Conservation (phyloP, 2,329 filamentous ascomycete genomes). For the Phialophora macrospora region DNA sequence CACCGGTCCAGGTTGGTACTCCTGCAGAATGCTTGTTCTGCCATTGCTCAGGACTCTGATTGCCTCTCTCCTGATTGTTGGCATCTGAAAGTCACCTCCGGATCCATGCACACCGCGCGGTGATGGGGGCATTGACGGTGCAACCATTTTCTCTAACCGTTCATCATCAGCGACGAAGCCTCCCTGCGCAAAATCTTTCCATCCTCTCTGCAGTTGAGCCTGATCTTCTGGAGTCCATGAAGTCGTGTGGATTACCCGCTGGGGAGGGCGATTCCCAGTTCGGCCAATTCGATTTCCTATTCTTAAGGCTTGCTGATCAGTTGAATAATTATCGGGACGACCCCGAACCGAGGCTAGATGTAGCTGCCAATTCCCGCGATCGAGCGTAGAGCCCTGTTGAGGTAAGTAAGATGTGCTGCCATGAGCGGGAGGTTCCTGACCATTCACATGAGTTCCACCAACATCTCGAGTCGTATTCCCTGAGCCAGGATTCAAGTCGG, state of each 20-base stretch:
- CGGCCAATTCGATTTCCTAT: not conserved
- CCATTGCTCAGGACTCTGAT: slow-evolving; percentile 17
- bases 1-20: slow-evolving; percentile 11
- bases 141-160: slow-evolving; percentile 3
- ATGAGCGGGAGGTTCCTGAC: slow-evolving; percentile 22
- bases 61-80: slow-evolving; percentile 17
- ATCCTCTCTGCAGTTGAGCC: slow-evolving; percentile 17
- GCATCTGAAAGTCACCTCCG: not conserved
- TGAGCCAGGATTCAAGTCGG: not conserved
- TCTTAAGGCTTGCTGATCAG: not conserved
- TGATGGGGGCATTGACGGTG: not conserved
- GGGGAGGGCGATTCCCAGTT: not conserved
- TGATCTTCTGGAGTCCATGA: slow-evolving; percentile 21
- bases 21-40: slow-evolving; percentile 27
- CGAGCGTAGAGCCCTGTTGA: slow-evolving; percentile 15
- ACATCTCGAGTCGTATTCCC: slow-evolving; percentile 1
- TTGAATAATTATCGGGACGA: not conserved
- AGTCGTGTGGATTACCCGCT: not conserved
- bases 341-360: not conserved
- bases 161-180: slow-evolving; percentile 23
- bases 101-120: not conserved
- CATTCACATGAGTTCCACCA: slow-evolving; percentile 16
- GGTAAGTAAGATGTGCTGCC: slow-evolving; percentile 32
- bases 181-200: slow-evolving; percentile 28
- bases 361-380: not conserved